These are phyloP conservation scores for Blastomyces gilchristii DNA, from an alignment of 2,329 filamentous ascomycete genomes.

Conservation along the genomic window DNA sequence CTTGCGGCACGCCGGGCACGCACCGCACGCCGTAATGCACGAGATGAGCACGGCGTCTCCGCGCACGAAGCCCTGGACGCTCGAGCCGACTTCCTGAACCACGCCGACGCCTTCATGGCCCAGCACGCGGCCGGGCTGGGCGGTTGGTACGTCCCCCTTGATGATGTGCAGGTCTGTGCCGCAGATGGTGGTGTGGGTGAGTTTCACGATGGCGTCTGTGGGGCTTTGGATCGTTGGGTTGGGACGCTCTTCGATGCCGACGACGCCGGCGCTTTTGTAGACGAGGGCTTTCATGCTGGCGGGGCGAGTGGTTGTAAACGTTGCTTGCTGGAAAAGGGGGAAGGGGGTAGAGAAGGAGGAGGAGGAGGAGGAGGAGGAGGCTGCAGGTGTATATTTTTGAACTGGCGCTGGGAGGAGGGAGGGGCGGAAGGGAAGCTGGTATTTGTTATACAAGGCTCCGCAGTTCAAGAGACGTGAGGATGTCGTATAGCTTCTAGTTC, in stretches of 20 bases:
- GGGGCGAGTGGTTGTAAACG: background rate
- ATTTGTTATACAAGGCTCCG: background rate
- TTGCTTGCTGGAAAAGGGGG: background rate
- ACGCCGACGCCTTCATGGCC: slow-evolving; percentile 47
- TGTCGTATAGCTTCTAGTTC: background rate
- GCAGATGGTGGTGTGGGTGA: slow-evolving; percentile 44
- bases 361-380: background rate
- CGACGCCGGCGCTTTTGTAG: slow-evolving; percentile 28
- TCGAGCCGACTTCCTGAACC: slow-evolving; percentile 37
- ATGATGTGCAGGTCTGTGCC: slow-evolving; percentile 48
- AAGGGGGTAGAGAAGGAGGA: background rate
- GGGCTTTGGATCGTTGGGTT: slow-evolving; percentile 34
- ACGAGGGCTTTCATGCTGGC: slow-evolving; percentile 41
- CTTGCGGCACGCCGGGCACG: slow-evolving; percentile 42
- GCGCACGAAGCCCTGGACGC: slow-evolving; percentile 39
- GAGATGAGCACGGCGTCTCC: slow-evolving; percentile 46
- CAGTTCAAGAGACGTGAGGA: background rate
- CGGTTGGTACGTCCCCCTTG: slow-evolving; percentile 44
- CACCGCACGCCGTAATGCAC: slow-evolving; percentile 43
- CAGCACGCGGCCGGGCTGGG: slow-evolving; percentile 37
- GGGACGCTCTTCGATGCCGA: slow-evolving; percentile 35
- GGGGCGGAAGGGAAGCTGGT: background rate
- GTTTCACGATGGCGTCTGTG: slow-evolving; percentile 42
- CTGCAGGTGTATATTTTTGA: background rate
- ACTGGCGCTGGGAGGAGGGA: background rate